phyloP scores from a whole-genome alignment of 345 rosid genomes.

The Zanthoxylum bungeanum region DNA sequence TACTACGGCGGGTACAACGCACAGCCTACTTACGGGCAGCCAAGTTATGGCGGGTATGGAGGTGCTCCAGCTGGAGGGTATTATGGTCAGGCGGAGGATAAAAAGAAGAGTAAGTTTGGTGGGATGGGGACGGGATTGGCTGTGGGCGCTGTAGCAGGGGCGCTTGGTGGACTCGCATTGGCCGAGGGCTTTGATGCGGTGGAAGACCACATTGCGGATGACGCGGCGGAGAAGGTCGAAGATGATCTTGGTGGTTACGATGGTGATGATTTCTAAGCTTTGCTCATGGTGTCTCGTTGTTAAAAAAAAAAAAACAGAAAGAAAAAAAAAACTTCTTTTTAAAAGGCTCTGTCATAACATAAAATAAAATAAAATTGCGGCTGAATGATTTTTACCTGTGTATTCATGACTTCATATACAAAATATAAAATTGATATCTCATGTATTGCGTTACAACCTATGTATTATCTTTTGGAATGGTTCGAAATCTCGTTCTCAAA shows the following conservation, averaged over 20 bases:
- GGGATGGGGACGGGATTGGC: conserved; percentile 88
- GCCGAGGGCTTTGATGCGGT: conserved; percentile 64
- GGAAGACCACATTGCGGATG: conserved; percentile 62
- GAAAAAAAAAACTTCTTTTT: too few species aligned
- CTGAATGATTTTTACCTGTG: too few species aligned
- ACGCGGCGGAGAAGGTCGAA: conserved; percentile 62
- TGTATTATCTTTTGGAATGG: too few species aligned
- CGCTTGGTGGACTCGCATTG: conserved; percentile 67
- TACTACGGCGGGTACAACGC: conserved; percentile 26
- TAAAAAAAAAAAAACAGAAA: too few species aligned
- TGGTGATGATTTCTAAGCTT: conserved; percentile 39
- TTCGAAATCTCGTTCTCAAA: too few species aligned
- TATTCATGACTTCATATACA: too few species aligned
- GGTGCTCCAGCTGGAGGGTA: neutral
- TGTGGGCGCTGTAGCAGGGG: conserved; percentile 80
- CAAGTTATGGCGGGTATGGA: conserved; percentile 20
- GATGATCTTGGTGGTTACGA: conserved; percentile 46
- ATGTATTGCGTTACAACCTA: too few species aligned
- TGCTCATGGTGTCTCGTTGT: too few species aligned
- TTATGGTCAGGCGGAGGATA: conserved; percentile 30
- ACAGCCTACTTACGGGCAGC: conserved; percentile 23
- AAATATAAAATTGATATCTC: too few species aligned
- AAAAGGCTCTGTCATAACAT: too few species aligned
- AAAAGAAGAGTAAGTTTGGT: conserved; percentile 65
- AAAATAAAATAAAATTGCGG: too few species aligned